These are phyloP conservation scores for Amylostereum areolatum DNA, from an alignment of 1,284 basidiomycete genomes.

Conservation along the genomic window DNA sequence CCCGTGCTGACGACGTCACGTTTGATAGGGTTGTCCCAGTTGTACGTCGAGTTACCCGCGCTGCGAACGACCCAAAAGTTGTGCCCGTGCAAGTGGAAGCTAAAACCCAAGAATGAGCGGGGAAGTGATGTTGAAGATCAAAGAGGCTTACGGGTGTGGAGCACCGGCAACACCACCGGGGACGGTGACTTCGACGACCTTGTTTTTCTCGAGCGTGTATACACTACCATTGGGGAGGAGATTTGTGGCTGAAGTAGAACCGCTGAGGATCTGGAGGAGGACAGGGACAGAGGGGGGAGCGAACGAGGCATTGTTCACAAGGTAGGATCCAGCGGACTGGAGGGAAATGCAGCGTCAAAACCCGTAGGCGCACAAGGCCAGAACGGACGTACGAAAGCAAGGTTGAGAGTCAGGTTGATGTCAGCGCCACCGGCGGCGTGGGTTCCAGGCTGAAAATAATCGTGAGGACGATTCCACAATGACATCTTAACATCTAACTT, in stretches of 20 bases:
- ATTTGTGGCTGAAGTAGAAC: neutral
- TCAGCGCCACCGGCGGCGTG: slow-evolving; percentile 10
- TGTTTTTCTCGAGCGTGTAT: neutral
- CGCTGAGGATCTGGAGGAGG: slow-evolving; percentile 2
- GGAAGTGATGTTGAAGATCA: neutral
- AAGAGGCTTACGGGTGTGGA: slow-evolving; percentile 11
- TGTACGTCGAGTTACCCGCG: slow-evolving; percentile 22
- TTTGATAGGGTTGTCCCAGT: slow-evolving; percentile 31
- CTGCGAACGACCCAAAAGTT: slow-evolving; percentile 24
- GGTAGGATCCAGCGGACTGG: slow-evolving; percentile 20
- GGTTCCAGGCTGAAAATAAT: slow-evolving; percentile 6
- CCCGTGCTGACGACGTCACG: slow-evolving; percentile 21
- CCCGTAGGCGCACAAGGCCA: neutral
- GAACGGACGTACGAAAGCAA: neutral
- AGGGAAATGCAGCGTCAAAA: slow-evolving; percentile 4
- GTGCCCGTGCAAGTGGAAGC: slow-evolving; percentile 10
- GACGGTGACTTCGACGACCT: neutral
- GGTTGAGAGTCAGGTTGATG: slow-evolving; percentile 8
- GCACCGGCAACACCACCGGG: neutral
- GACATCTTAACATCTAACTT: no score
- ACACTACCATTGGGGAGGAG: neutral
- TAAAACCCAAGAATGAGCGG: neutral
- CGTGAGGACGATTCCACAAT: neutral
- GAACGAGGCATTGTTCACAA: neutral
- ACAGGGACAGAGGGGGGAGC: neutral